These are phyloP conservation scores for Pseudogymnoascus sp. DNA, from an alignment of 2,329 filamentous ascomycete species.

Conservation along the genomic window DNA sequence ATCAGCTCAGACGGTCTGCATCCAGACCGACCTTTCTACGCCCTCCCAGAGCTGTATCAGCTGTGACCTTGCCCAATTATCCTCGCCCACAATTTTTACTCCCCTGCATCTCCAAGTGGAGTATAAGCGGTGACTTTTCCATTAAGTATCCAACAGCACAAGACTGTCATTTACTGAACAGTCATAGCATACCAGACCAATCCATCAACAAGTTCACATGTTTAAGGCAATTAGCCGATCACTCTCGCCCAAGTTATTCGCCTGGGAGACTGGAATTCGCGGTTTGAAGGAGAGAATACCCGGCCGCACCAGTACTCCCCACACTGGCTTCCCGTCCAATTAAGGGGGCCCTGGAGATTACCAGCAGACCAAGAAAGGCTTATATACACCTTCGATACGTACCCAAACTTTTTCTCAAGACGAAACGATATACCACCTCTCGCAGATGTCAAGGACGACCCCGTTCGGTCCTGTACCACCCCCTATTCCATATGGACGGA, in stretches of 20 bases:
- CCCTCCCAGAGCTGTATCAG: background rate
- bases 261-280: conserved; percentile 1
- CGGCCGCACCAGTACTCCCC: background rate
- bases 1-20: background rate
- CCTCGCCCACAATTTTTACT: background rate
- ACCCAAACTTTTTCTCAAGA: background rate
- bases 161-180: background rate
- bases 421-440: background rate
- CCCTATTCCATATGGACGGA: conserved; percentile 22
- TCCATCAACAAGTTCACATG: conserved; percentile 4
- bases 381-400: conserved; percentile 1
- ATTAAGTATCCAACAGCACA: background rate
- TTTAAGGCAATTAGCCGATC: conserved; percentile 1
- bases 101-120: background rate
- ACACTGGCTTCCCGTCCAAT: background rate
- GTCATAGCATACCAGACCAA: background rate
- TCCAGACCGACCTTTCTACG: background rate
- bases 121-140: background rate
- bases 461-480: conserved; percentile 21
- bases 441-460: conserved; percentile 18
- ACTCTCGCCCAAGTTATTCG: conserved; percentile 6
- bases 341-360: background rate
- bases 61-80: background rate
- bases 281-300: background rate
- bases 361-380: background rate